Evolutionary conservation across 2,329 filamentous ascomycete species (phyloP), one percentile per base, ranked within the genome.

Genomic region (Fusarium sp.): DNA sequence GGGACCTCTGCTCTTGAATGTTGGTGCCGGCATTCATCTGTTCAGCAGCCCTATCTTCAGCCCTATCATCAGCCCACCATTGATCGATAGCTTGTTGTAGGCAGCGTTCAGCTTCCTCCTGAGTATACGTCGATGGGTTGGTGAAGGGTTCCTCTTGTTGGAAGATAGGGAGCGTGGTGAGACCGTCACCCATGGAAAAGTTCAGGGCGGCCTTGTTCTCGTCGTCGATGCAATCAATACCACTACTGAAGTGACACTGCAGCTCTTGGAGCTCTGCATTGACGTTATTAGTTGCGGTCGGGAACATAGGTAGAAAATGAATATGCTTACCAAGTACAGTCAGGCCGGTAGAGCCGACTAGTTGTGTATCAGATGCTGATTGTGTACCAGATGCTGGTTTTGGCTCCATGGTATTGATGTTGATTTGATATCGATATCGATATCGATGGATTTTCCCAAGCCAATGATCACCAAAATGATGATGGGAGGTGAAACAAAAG

Each of bases 101-200:
- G 45, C 28, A 5, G 15, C 7, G 14, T 35, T 8, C 3, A 35
- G 31, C 12, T 51, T 35, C n/a, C 31, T 51, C 48, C 22, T 4
- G 2, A 35, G n/a, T 35, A n/a, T 26, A 51, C 9, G n/a, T 22
- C 5, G 7, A 18, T 51, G 31, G 48, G 31, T 35, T 26, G 31
- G 31, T 26, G 48, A 51, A 35, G 5, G 4, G 5, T 35, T 24
- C 6, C 6, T 44, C 18, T 38, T 28, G 30, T 18, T 10, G 9
- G 13, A 8, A 35, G 14, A 16, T 5, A 51, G n/a, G 13, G 7
- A 22, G 8, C 13, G 9, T 1, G 13, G 6, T 35, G 48, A 1
- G 7, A 15, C 4, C 5, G n/a, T 8, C 5, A 26, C 14, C 31
- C 35, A 12, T 26, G n/a, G 18, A 22, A 35, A 35, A 0, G n/a